phyloP scores from a whole-genome alignment of 1,139 yeast genomes.

The Diutina rugosa region DNA sequence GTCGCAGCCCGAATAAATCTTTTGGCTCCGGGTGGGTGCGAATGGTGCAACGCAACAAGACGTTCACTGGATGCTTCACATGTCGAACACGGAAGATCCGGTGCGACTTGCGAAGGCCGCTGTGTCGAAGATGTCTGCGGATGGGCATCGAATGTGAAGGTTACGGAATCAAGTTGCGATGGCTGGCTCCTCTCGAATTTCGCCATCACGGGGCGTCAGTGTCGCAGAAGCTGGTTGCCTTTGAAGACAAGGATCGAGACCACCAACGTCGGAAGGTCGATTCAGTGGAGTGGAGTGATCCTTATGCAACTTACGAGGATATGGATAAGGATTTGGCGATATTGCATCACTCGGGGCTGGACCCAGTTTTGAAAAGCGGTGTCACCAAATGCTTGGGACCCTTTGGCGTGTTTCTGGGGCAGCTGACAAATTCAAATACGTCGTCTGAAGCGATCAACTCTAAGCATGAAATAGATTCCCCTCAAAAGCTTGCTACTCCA shows the following conservation, averaged over 20 bases:
- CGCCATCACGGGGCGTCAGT: constrained; percentile 18
- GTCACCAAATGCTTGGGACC: constrained; percentile 57
- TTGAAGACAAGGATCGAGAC: constrained; percentile 14
- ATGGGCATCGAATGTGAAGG: constrained; percentile 63
- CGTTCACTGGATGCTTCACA: constrained; percentile 40
- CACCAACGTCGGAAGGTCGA: constrained; percentile 60
- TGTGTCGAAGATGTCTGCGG: constrained; percentile 28
- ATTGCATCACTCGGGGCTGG: constrained; percentile 22
- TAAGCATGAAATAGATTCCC: not conserved
- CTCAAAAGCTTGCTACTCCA: not conserved
- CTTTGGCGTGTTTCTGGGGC: constrained; percentile 55
- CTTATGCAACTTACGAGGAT: constrained; percentile 65
- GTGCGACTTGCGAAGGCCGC: constrained; percentile 33
- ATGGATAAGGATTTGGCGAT: constrained; percentile 63
- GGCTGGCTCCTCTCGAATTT: constrained; percentile 52
- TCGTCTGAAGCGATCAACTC: not conserved
- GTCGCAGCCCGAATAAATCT: not conserved
- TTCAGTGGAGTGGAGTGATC: constrained; percentile 55
- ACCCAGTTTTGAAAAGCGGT: not conserved
- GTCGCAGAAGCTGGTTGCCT: constrained; percentile 15
- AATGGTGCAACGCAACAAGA: constrained; percentile 12
- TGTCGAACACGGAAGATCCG: constrained; percentile 36
- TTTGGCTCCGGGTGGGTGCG: not conserved
- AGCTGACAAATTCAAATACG: not conserved
- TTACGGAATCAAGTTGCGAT: constrained; percentile 65